Evolutionary conservation across 2,329 filamentous ascomycete species (phyloP).

Genomic region (Fonsecaea erecta): DNA sequence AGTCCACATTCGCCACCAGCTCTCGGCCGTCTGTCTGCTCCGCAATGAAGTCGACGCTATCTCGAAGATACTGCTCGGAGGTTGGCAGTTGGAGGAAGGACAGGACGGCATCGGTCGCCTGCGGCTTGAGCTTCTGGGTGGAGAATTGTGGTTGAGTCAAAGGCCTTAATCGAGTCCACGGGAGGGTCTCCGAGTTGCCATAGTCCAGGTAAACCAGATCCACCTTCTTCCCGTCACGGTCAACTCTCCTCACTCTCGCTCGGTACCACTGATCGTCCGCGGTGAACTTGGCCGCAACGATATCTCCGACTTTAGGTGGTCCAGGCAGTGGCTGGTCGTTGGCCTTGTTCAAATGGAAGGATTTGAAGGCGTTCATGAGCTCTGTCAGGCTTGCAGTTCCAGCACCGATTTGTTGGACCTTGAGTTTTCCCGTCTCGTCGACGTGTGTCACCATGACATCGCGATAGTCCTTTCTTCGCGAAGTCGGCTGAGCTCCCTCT

Average conservation of each 20-base stretch:
- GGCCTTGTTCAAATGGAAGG: conserved; percentile 83
- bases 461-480: conserved; percentile 84
- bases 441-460: conserved; percentile 92
- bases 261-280: conserved; percentile 94
- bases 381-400: conserved; percentile 84
- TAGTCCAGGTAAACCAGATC: conserved; percentile 97
- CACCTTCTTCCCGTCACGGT: conserved; percentile 83
- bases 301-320: conserved; percentile 86
- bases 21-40: conserved; percentile 75
- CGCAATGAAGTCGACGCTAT: conserved; percentile 75
- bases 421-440: conserved; percentile 78
- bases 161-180: conserved; percentile 83
- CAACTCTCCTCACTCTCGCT: conserved; percentile 86
- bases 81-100: conserved; percentile 88
- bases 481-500: conserved; percentile 59
- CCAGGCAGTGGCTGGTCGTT: conserved; percentile 75
- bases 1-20: conserved; percentile 90
- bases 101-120: conserved; percentile 84
- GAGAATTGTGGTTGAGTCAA: conserved; percentile 79
- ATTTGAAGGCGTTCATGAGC: conserved; percentile 87
- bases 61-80: conserved; percentile 78
- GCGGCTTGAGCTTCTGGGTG: conserved; percentile 78
- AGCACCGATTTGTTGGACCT: conserved; percentile 86
- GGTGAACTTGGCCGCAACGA: conserved; percentile 87
- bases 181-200: conserved; percentile 86